Conservation (phyloP, 2,329 filamentous ascomycete genomes). For the Ceratocystis huliohia region DNA sequence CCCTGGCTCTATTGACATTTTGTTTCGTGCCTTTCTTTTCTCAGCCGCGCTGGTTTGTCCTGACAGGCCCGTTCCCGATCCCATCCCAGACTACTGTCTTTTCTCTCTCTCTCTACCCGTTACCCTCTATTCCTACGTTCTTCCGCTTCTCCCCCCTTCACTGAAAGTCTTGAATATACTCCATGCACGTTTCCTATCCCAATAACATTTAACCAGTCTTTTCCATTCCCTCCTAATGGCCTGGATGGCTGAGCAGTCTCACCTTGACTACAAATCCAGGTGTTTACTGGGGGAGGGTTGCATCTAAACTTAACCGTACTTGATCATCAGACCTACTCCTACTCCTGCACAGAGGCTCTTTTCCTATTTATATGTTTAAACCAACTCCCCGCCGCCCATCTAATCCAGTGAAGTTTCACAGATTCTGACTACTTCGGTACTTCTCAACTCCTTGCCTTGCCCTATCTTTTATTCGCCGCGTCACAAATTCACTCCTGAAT, state of each 20-base stretch:
- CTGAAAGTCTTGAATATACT: not conserved
- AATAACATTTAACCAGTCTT: not conserved
- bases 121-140: not conserved
- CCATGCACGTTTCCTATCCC: slow-evolving; percentile 1
- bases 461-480: not conserved
- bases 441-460: not conserved
- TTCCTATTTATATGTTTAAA: slow-evolving; percentile 11
- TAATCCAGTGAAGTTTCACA: not conserved
- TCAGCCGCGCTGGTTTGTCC: not conserved
- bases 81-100: not conserved
- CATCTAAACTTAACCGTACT: slow-evolving; percentile 8
- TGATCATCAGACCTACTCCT: slow-evolving; percentile 8
- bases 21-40: not conserved
- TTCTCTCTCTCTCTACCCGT: not conserved
- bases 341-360: not conserved
- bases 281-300: slow-evolving; percentile 6
- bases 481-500: not conserved
- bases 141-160: not conserved
- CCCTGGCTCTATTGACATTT: not conserved
- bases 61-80: not conserved
- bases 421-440: not conserved
- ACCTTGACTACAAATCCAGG: not conserved
- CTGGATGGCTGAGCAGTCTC: slow-evolving; percentile 3
- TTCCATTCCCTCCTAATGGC: not conserved
- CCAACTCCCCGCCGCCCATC: not conserved